Conservation (phyloP, 2,329 filamentous ascomycete genomes). For the Neodidymelliopsis sp. region DNA sequence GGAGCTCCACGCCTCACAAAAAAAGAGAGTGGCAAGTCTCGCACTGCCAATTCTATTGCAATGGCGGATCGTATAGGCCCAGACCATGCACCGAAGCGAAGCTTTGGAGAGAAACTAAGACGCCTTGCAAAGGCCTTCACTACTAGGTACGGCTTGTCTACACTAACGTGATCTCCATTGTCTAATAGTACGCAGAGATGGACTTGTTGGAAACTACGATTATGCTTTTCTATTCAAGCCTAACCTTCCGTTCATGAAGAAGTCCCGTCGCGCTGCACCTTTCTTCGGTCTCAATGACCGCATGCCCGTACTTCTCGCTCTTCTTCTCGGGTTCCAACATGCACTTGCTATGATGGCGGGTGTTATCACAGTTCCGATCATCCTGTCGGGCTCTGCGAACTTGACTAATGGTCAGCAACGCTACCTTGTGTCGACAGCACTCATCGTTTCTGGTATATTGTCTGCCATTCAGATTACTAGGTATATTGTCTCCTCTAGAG, state of each 20-base stretch:
- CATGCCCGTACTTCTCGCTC: slow-evolving; percentile 76
- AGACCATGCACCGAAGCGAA: slow-evolving; percentile 50
- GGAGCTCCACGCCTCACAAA: slow-evolving; percentile 17
- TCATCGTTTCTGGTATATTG: slow-evolving; percentile 80
- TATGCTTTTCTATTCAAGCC: slow-evolving; percentile 86
- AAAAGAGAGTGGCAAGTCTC: slow-evolving; percentile 17
- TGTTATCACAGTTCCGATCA: slow-evolving; percentile 80
- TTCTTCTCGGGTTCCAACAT: slow-evolving; percentile 81
- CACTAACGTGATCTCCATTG: slow-evolving; percentile 18
- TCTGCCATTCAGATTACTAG: slow-evolving; percentile 77
- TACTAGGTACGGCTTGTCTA: slow-evolving; percentile 51
- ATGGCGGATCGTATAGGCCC: slow-evolving; percentile 55
- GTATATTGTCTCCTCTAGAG: no score
- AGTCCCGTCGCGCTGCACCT: slow-evolving; percentile 66
- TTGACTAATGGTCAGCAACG: slow-evolving; percentile 68
- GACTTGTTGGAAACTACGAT: slow-evolving; percentile 85
- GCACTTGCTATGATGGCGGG: slow-evolving; percentile 73
- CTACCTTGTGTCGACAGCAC: slow-evolving; percentile 79
- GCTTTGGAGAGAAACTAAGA: slow-evolving; percentile 51
- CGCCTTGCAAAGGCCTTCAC: slow-evolving; percentile 57
- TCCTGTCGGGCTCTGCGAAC: slow-evolving; percentile 72
- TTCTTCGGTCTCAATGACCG: slow-evolving; percentile 85
- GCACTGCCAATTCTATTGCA: slow-evolving; percentile 8
- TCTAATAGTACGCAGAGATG: slow-evolving; percentile 59
- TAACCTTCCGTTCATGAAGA: slow-evolving; percentile 82